Evolutionary conservation across 306 rosid species (phyloP), one percentile per base, ranked within the genome.

Genomic region (Trifolium dubium): DNA sequence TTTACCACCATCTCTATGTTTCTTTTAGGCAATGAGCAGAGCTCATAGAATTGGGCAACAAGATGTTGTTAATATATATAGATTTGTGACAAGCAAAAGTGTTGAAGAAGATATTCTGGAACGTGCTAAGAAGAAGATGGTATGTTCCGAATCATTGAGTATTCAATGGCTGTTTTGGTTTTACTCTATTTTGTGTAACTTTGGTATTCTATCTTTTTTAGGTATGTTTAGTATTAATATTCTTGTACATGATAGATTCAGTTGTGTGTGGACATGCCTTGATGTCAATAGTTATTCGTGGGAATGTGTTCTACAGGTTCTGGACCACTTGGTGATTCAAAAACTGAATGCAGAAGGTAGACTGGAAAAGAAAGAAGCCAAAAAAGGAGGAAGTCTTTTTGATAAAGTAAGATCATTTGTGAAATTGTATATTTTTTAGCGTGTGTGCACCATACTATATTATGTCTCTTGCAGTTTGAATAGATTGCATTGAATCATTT

Each of bases 101-200:
- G 99, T 95, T 10, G 99, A 95, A 90, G 99, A 95, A 84, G 98
- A 95, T 90, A 95, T 95, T 79, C 80, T 95, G 86, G 99, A 95
- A 77, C 89, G 99, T 81, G 99, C 99, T 7, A 95, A 95, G 87
- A 90, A 95, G 76, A 95, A 95, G 84, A 95, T 95, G 99, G 99
- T 95, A 90, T 47, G 69, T 49, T 79, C 30, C 47, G 32, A 51
- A 54, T 32, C 17, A 23, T 35, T 72, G 68, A 73, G 19, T 67
- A 67, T 77, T 71, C 40, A 19, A 30, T 70, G 19, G 46, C 60
- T 54, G 46, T 51, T 30, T 71, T 19, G 39, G 44, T 15, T 69
- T 47, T 71, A 43, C 28, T 14, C 51, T 32, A 13, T 32, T 37
- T 34, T 61, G 28, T 60, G 2, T 4, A 63, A 9, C 63, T 37